A percentile compares a stretch with the other conserved stretches of the same genome.
Evolutionary conservation across 768 basidiomycete genomes (phyloP).

Genomic region (Serendipita sp.): DNA sequence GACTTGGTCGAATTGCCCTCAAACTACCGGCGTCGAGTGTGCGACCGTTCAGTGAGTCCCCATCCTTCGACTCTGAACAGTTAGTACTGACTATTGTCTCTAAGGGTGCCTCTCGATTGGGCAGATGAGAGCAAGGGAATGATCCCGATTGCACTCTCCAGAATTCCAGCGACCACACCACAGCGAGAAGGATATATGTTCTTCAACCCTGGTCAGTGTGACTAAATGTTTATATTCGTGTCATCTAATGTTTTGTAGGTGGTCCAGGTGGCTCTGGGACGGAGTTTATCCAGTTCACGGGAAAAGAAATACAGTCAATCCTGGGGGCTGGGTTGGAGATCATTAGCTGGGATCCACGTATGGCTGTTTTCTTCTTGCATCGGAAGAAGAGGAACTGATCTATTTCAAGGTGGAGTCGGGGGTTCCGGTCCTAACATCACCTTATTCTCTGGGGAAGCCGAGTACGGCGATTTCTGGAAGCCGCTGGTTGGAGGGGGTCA

Average conservation of each 20-base stretch:
- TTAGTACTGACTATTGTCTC: too few relatives aligned
- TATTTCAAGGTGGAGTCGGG: background rate
- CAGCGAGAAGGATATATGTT: background rate
- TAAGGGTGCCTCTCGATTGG: background rate
- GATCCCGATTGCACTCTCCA: background rate
- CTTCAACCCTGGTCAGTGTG: background rate
- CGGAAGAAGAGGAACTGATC: too few relatives aligned
- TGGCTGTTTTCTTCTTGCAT: background rate
- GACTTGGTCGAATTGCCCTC: too few relatives aligned
- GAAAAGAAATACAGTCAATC: background rate
- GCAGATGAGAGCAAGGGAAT: background rate
- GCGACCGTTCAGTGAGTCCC: too few relatives aligned
- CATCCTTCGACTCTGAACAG: too few relatives aligned
- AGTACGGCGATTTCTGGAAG: background rate
- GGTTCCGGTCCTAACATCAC: conserved; percentile 4
- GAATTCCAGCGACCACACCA: background rate
- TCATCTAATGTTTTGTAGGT: background rate
- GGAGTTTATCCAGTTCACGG: background rate
- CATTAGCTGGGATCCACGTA: background rate
- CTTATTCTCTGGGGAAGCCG: background rate
- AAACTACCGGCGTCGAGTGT: too few relatives aligned
- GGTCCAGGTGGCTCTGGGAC: background rate
- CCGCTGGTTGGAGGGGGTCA: background rate
- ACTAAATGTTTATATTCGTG: background rate
- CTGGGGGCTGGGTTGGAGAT: background rate